phyloP scores from a whole-genome alignment of 139 green algal genomes.

The Chlamydomonas schloesseri region DNA sequence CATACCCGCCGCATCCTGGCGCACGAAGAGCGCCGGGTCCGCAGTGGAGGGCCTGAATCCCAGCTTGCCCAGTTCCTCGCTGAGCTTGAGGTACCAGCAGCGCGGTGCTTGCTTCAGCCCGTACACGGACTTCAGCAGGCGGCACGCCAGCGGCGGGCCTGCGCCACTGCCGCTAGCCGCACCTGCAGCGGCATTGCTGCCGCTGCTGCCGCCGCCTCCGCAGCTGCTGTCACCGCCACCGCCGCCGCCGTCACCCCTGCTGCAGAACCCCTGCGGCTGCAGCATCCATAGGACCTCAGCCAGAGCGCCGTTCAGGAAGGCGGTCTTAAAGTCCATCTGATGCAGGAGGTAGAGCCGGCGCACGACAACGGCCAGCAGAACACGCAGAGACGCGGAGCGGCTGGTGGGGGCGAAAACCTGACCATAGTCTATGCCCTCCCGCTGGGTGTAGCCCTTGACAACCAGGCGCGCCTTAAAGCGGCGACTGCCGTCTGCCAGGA shows the following conservation, averaged over 20 bases:
- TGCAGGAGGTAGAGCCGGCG: conserved; percentile 7
- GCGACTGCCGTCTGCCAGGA: neutral
- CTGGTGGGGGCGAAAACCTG: conserved; percentile 60
- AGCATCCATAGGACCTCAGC: conserved; percentile 55
- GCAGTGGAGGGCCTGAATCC: conserved; percentile 41
- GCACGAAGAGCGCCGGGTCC: conserved; percentile 49
- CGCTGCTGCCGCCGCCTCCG: conserved; percentile 58
- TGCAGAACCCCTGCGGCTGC: conserved; percentile 52
- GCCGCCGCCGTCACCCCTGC: neutral
- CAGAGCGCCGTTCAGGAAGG: conserved; percentile 24
- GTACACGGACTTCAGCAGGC: too few species aligned
- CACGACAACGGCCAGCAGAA: neutral
- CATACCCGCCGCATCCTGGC: neutral
- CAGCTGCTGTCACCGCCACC: conserved; percentile 44
- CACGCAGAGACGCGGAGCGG: neutral
- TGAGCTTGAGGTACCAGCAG: too few species aligned
- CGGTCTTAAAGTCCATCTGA: conserved; percentile 37
- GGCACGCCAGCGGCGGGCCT: too few species aligned
- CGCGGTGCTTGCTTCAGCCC: too few species aligned
- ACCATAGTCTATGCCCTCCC: conserved; percentile 53
- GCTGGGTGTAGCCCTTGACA: conserved; percentile 55
- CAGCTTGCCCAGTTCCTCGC: conserved; percentile 10
- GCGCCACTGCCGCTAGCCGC: too few species aligned
- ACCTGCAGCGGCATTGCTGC: conserved; percentile 46
- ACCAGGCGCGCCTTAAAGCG: conserved; percentile 61